Evolutionary conservation across 768 basidiomycete species (phyloP).

Genomic region (Phlegmacium glaucopus): DNA sequence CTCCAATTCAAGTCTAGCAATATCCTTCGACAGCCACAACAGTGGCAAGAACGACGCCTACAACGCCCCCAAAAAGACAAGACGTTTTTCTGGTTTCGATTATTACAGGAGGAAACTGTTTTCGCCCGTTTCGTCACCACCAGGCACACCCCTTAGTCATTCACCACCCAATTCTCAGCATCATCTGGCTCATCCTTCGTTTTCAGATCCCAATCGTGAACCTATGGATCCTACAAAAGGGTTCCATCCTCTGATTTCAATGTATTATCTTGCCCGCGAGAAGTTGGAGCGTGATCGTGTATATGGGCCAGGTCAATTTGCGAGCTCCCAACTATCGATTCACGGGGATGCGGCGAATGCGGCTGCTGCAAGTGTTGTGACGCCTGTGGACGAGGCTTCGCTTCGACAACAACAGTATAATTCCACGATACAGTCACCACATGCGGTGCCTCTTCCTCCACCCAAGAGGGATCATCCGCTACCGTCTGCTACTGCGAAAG

Average conservation of each 20-base stretch:
- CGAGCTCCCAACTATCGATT: slow-evolving; percentile 81
- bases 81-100: slow-evolving; percentile 94
- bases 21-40: slow-evolving; percentile 51
- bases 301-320: slow-evolving; percentile 93
- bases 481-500: slow-evolving; percentile 31
- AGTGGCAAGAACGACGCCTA: slow-evolving; percentile 35
- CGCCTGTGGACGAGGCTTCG: slow-evolving; percentile 21
- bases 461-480: slow-evolving; percentile 25
- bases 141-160: slow-evolving; percentile 38
- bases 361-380: slow-evolving; percentile 14
- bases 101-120: slow-evolving; percentile 92
- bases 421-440: slow-evolving; percentile 22
- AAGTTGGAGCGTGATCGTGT: slow-evolving; percentile 93
- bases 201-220: slow-evolving; percentile 46
- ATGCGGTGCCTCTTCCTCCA: slow-evolving; percentile 20
- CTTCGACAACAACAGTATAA: slow-evolving; percentile 17
- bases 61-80: slow-evolving; percentile 51
- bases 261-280: slow-evolving; percentile 95
- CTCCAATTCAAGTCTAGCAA: slow-evolving; percentile 67
- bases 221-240: slow-evolving; percentile 83
- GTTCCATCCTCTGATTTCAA: slow-evolving; percentile 92
- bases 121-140: slow-evolving; percentile 51
- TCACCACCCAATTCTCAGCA: slow-evolving; percentile 62
- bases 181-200: slow-evolving; percentile 44
- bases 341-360: slow-evolving; percentile 20